phyloP scores from a whole-genome alignment of 192 early-diverging fungal species.

The Linnemannia zychae region DNA sequence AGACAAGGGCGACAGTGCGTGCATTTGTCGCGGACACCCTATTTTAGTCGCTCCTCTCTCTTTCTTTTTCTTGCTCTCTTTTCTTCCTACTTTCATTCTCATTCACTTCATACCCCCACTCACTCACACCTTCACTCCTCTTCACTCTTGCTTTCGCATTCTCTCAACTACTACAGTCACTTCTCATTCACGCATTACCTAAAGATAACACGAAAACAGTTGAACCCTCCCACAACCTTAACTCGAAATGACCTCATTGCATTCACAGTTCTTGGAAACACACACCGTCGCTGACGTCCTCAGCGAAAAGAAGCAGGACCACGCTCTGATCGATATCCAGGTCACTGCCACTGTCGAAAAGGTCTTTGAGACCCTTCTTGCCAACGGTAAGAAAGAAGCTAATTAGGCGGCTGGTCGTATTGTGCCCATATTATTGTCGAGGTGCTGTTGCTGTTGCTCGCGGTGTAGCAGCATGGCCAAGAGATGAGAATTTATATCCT shows the following conservation, averaged over 20 bases:
- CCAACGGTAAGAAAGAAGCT: conserved; percentile 36
- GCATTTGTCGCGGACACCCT: too few relatives aligned
- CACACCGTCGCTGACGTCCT: conserved; percentile 57
- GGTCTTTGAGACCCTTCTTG: conserved; percentile 66
- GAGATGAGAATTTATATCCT: too few relatives aligned
- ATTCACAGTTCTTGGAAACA: conserved; percentile 41
- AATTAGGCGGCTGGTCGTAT: not conserved
- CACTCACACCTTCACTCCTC: conserved; percentile 8
- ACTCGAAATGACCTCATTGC: conserved; percentile 44
- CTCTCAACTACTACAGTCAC: not conserved
- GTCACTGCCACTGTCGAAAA: conserved; percentile 65
- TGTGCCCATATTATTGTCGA: not conserved
- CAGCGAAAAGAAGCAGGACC: conserved; percentile 31
- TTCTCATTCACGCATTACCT: not conserved
- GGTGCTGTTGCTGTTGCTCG: not conserved
- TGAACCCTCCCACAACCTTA: not conserved
- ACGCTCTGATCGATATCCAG: conserved; percentile 62
- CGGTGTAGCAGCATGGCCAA: too few relatives aligned
- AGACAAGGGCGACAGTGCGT: too few relatives aligned
- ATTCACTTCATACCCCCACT: not conserved
- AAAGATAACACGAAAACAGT: not conserved
- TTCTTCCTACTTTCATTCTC: not conserved
- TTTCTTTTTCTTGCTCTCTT: not conserved
- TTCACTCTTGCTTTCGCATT: not conserved
- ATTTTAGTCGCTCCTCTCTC: not conserved